Base-by-base conservation (phyloP, 177 flowering plant genomes). In the Telopea speciosissima region DNA sequence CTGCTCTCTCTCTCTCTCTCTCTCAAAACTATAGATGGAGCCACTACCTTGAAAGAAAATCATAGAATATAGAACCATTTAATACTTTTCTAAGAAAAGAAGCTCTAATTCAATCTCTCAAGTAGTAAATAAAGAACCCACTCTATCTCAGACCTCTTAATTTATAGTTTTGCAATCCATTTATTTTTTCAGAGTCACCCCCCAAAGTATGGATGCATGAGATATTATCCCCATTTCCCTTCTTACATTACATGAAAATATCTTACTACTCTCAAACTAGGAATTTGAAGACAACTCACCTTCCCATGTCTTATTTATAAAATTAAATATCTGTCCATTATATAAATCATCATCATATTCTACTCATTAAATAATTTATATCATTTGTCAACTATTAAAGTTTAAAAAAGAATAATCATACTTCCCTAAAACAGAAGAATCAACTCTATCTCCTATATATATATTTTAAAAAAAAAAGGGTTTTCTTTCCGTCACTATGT, bases 1-100 rank as follows among this genome's bases (percentile, higher is more conserved):
- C 73, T 77, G 73, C 66, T 70, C 44, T 64, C 1, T 62, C 49
- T 70, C 68, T 70, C 70, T 62, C 65, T 28, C 23, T 3, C 13
- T 61, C 31, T 49, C 23, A 24, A 63, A 26, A 3, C 49, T 44
- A 44, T 3, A 7, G 61, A 58, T 58, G n/a, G 22, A n/a, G 61
- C 23, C 24, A 58, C 3, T 24, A n/a, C 61, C 61, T 4, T 58
- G 21, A 28, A 28, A 28, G 4, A 28, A 28, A 28, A 28, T 28
- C n/a, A 11, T 49, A 49, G 17, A 49, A 49, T 19, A 58, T 19
- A 58, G 22, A 19, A 58, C 61, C 8, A 58, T n/a, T 58, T 23
- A 6, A 12, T 16, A 11, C 1, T 49, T 49, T 49, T 49, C 8
- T 24, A 62, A 24, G 0, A 62, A 62, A 62, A 16, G 16, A 8